These are phyloP conservation scores for Biancaea sappan DNA, from an alignment of 306 rosid species.

Conservation along the genomic window DNA sequence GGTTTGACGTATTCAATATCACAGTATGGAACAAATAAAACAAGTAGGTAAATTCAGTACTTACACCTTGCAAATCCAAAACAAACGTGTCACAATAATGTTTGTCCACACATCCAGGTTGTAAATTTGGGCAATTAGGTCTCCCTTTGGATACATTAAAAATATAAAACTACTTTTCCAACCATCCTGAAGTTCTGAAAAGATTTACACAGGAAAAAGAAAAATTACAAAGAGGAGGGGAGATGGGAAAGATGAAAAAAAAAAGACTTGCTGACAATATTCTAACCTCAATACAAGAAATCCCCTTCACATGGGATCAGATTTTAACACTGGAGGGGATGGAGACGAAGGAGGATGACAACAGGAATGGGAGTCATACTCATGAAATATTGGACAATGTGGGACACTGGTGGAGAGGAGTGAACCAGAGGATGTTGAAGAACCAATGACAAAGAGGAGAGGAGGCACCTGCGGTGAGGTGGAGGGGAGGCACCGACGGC, in stretches of 20 bases:
- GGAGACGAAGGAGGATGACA: no score
- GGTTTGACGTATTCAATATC: background rate
- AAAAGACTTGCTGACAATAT: constrained; percentile 30
- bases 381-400: no score
- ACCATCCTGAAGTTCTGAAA: constrained; percentile 10
- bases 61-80: constrained; percentile 22
- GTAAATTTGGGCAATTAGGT: constrained; percentile 25
- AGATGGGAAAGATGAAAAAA: constrained; percentile 1
- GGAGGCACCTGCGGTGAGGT: no score
- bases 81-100: constrained; percentile 32
- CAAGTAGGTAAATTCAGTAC: background rate
- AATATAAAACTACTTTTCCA: constrained; percentile 26
- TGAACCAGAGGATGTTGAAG: no score
- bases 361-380: no score
- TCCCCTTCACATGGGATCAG: constrained; percentile 35
- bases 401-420: no score
- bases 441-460: no score
- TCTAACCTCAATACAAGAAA: constrained; percentile 32
- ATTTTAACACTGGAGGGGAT: constrained; percentile 20
- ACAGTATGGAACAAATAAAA: constrained; percentile 12
- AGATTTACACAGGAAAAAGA: constrained; percentile 17
- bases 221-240: no score
- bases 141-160: constrained; percentile 17
- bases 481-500: no score
- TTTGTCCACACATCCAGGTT: constrained; percentile 34